A percentile compares a stretch with the other conserved stretches of the same genome.
These are phyloP conservation scores for Cystobasidium sp. DNA, from an alignment of 1,284 basidiomycete species.

Conservation along the genomic window DNA sequence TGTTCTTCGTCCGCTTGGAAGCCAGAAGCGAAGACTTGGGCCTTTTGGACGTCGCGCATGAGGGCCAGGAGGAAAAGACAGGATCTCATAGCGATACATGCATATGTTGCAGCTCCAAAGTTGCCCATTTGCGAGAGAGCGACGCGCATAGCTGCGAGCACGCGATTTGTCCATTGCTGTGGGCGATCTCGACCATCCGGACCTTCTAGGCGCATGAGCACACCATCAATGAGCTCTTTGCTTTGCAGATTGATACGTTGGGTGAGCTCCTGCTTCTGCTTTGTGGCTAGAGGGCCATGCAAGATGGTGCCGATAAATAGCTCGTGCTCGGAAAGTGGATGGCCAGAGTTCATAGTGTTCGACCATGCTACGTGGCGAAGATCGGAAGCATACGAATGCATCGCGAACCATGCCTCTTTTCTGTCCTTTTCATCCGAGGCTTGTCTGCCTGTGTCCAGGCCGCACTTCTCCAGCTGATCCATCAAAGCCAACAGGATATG, in stretches of 20 bases:
- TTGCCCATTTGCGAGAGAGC: constrained; percentile 21
- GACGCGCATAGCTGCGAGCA: constrained; percentile 22
- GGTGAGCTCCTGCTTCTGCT: constrained; percentile 34
- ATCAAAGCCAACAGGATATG: constrained; percentile 17
- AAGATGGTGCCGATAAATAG: constrained; percentile 43
- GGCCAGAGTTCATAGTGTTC: constrained; percentile 44
- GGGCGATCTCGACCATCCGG: constrained; percentile 26
- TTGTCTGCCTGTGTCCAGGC: background rate
- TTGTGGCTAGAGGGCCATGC: constrained; percentile 38
- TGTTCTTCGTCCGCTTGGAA: constrained; percentile 15
- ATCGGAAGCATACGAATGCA: constrained; percentile 35
- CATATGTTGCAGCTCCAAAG: constrained; percentile 45
- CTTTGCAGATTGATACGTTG: constrained; percentile 37
- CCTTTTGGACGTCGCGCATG: constrained; percentile 39
- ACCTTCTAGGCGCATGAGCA: constrained; percentile 14
- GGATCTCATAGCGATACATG: constrained; percentile 39
- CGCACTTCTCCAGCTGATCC: constrained; percentile 23
- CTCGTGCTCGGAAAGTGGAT: constrained; percentile 46
- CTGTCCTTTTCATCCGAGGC: background rate
- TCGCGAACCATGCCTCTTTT: constrained; percentile 22
- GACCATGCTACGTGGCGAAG: constrained; percentile 32
- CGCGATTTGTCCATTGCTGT: constrained; percentile 35
- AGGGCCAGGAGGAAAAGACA: constrained; percentile 23
- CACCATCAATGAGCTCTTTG: constrained; percentile 40
- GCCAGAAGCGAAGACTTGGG: constrained; percentile 28